Evolutionary conservation across 805 yeast genomes (phyloP), one percentile per base, ranked within the genome.

Genomic region (Sugiyamaella americana): DNA sequence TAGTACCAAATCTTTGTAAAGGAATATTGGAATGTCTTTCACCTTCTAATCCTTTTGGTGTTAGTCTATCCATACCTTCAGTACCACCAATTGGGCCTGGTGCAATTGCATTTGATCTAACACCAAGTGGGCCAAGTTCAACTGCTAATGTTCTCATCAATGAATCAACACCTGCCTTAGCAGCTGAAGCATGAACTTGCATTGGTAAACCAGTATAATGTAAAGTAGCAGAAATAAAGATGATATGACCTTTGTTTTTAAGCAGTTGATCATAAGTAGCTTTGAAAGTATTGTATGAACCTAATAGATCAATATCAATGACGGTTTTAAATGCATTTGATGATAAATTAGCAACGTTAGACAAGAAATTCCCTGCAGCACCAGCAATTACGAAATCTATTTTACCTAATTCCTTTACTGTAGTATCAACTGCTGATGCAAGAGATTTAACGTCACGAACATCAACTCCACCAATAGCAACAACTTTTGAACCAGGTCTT

Each of bases 141-240:
- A 88, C 93, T 1, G 96, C 95, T 49, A 89, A 66, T 1, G 88
- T 82, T 53, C 83, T 80, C 22, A 87, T 79, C 32, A 89, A 70
- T 2, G 96, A 94, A 63, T 91, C 98, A 37, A 91, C 75, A 21
- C 96, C 98, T 1, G 97, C 96, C 66, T 91, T 91, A 2, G 97
- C 97, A 0, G 97, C 96, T 4, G 89, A 83, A 2, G 88, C 96
- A 59, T 91, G 97, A 4, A 80, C 58, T 66, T 91, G 97, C 69
- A 84, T 80, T 11, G 96, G 95, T 23, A 84, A 79, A 8, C 97
- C 97, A 57, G 79, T 76, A 64, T 85, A 86, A 66, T 91, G 97
- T 50, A 91, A 73, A 1, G 97, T 89, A 1, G 98, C 94, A 41
- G 89, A 78, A 17, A 91, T 85, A 57, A 89, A 87, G 10, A 89